Base-by-base conservation (phyloP, 2,329 filamentous ascomycete species). In the Cladosporium sp. region DNA sequence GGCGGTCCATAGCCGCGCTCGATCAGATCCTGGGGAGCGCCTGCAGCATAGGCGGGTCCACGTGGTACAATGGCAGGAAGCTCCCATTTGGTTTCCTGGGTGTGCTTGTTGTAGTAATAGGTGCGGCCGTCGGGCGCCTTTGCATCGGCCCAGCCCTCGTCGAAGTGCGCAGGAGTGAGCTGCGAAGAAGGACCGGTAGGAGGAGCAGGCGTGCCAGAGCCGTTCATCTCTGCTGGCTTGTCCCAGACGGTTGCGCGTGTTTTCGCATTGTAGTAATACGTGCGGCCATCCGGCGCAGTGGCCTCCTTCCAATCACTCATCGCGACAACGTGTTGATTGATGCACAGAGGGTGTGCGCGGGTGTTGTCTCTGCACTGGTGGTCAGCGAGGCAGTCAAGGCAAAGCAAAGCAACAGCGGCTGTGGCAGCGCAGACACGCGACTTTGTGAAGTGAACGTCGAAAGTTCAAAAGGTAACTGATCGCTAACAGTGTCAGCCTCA, bases 161-260 rank as follows among this genome's bases (percentile, higher is more conserved):
- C 66, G 95, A 82, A 57, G 90, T 90, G 70, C 88, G 88, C 90
- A 92, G 71, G 60, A 28, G 59, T 57, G 30, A 65, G 62, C 38
- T 59, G 63, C 28, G 60, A 59, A 47, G 59, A 65, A 74, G 63
- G 76, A 92, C 91, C 85, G 96, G 92, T 54, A 87, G 85, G 6
- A 85, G 83, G 20, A 84, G 88, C 89, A 15, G 42, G 42, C 25
- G 25, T 25, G 25, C 3, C 25, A 19, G 59, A 50, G 22, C 59
- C 57, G 30, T 60, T 62, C 38, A 67, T 66, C 42, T 96, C 94
- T 70, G 89, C 84, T 3, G 94, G 95, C 77, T 97, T 97, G 40
- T 86, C 88, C 94, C 94, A 99, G 83, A 92, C 88, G 34, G 94
- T 97, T 63, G 83, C 84, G 72, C 95, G 95, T 15, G 92, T 96